Evolutionary conservation across 1,139 yeast species (phyloP).

Genomic region (Hansenula anomala): DNA sequence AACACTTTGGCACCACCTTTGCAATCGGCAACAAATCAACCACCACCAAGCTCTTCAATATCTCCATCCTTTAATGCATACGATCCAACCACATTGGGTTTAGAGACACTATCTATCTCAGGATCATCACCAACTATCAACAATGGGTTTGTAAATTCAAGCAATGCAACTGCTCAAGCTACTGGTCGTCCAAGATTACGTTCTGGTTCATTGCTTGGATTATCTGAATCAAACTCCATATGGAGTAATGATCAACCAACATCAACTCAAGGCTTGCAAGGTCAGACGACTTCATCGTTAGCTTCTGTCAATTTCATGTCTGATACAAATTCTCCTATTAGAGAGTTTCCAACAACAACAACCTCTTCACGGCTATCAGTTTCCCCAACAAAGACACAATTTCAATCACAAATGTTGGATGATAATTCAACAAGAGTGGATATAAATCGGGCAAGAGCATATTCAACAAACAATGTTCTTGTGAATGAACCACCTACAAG

Average conservation of each 20-base stretch:
- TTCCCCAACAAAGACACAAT: conserved; percentile 11
- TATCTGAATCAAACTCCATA: conserved; percentile 25
- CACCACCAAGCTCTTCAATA: neutral
- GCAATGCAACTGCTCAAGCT: conserved; percentile 6
- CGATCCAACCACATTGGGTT: conserved; percentile 18
- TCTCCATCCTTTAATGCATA: conserved; percentile 26
- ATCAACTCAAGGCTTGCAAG: neutral
- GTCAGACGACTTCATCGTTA: neutral
- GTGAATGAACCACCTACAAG: conserved; percentile 13
- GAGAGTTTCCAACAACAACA: neutral
- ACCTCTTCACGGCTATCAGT: conserved; percentile 1
- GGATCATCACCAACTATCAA: conserved; percentile 1
- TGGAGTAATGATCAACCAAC: conserved; percentile 18
- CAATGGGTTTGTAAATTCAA: neutral
- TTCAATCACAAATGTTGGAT: conserved; percentile 1
- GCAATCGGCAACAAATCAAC: neutral
- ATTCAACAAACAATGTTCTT: conserved; percentile 33
- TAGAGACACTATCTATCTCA: conserved; percentile 20
- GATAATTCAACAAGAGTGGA: conserved; percentile 1
- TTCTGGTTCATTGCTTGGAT: conserved; percentile 25
- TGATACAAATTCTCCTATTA: neutral
- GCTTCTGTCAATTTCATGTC: neutral
- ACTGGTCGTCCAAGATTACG: conserved; percentile 20
- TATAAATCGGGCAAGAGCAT: conserved; percentile 38
- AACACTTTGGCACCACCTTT: conserved; percentile 3